phyloP scores from a whole-genome alignment of 2,329 filamentous ascomycete species.

The Teratosphaeriaceae sp. region DNA sequence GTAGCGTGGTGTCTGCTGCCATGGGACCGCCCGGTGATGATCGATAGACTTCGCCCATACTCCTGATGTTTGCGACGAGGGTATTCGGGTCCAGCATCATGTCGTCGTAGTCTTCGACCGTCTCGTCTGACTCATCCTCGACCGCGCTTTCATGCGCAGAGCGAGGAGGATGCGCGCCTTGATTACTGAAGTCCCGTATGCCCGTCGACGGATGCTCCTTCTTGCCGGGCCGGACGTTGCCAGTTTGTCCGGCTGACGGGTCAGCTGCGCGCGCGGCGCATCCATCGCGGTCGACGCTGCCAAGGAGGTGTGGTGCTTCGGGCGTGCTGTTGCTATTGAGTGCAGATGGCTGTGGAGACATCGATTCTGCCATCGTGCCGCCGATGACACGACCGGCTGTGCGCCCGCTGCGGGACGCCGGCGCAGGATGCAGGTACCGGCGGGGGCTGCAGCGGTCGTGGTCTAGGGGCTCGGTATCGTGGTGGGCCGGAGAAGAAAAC shows the following conservation, averaged over 20 bases:
- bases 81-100: constrained; percentile 32
- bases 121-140: constrained; percentile 22
- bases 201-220: background rate
- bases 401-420: too few species aligned
- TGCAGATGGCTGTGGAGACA: background rate
- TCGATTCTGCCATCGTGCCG: background rate
- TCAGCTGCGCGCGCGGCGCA: constrained; percentile 13
- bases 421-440: too few species aligned
- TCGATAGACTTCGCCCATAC: constrained; percentile 17
- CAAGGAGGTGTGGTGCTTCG: constrained; percentile 16
- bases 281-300: constrained; percentile 15
- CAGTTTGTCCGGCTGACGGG: constrained; percentile 1
- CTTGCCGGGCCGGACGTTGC: background rate
- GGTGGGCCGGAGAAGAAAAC: too few species aligned
- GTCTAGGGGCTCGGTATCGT: too few species aligned
- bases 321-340: constrained; percentile 14
- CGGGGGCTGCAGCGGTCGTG: too few species aligned
- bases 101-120: constrained; percentile 37
- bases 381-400: too few species aligned
- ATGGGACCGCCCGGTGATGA: constrained; percentile 5
- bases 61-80: constrained; percentile 30
- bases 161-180: background rate
- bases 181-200: background rate
- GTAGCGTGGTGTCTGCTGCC: background rate
- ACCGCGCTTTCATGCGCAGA: background rate